Evolutionary conservation across 345 rosid genomes (phyloP).

Genomic region (Salix caprea): DNA sequence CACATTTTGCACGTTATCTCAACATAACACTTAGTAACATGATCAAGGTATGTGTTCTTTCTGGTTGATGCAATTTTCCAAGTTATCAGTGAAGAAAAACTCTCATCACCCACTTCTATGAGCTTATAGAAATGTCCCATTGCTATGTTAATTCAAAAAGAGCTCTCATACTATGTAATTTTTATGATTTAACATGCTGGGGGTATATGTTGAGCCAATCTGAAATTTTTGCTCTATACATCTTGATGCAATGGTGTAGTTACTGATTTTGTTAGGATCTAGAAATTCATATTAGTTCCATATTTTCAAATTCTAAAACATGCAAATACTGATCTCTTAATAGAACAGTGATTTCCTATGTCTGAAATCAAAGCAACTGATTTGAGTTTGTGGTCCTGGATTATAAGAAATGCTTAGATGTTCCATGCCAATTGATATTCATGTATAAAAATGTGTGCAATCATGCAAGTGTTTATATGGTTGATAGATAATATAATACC

Average conservation of each 20-base stretch:
- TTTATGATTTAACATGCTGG: no score
- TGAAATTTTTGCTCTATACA: no score
- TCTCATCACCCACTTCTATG: background rate
- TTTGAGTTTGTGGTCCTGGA: no score
- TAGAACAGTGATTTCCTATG: no score
- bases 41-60: conserved; percentile 50
- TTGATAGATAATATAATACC: background rate
- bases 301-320: no score
- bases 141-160: background rate
- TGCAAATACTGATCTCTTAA: no score
- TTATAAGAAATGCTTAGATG: no score
- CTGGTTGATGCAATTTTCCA: background rate
- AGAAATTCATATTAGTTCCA: no score
- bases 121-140: background rate
- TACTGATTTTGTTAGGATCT: no score
- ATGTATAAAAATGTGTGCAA: background rate
- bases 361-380: no score
- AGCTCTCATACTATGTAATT: background rate
- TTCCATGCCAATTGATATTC: background rate
- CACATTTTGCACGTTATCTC: conserved; percentile 47
- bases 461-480: background rate
- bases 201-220: no score
- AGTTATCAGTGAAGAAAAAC: background rate
- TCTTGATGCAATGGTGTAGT: no score
- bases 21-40: conserved; percentile 72